A percentile compares a stretch with the other conserved stretches of the same genome.
phyloP scores from a whole-genome alignment of 192 early-diverging fungal species.

The Coemansia sp. region DNA sequence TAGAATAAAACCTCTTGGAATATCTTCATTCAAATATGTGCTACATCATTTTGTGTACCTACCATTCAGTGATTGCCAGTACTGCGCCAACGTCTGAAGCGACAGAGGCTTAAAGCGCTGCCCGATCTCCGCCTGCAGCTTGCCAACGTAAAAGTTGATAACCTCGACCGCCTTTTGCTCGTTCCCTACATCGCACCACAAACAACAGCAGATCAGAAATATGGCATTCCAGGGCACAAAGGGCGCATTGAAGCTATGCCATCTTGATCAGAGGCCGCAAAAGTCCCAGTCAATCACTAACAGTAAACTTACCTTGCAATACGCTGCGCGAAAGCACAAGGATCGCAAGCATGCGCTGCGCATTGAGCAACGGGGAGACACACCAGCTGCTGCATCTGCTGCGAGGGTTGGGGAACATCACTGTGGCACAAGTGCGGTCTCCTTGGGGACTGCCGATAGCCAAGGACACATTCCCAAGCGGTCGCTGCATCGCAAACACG shows the following conservation, averaged over 20 bases:
- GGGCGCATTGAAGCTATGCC: no score
- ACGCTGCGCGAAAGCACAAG: constrained; percentile 35
- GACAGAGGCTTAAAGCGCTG: constrained; percentile 39
- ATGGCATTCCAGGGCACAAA: not conserved
- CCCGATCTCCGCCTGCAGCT: constrained; percentile 34
- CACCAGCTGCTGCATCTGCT: constrained; percentile 39
- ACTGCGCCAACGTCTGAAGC: constrained; percentile 37
- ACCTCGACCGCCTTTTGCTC: constrained; percentile 48
- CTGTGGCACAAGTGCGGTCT: constrained; percentile 9
- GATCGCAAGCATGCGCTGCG: constrained; percentile 51
- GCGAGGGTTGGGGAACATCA: constrained; percentile 26
- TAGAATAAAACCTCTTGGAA: not conserved
- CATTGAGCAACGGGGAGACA: constrained; percentile 48
- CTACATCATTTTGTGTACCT: constrained; percentile 6
- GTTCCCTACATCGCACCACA: constrained; percentile 33
- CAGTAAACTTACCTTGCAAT: constrained; percentile 32
- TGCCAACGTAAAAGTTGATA: constrained; percentile 54
- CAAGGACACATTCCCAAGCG: constrained; percentile 22
- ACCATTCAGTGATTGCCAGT: constrained; percentile 48
- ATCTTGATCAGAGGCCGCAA: no score
- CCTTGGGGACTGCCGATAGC: constrained; percentile 23
- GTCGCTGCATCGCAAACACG: constrained; percentile 35
- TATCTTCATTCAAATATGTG: not conserved
- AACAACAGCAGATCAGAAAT: not conserved
- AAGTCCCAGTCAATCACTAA: not conserved